These are phyloP conservation scores for Trichoderma sp. DNA, from an alignment of 2,329 filamentous ascomycete genomes.

Conservation along the genomic window DNA sequence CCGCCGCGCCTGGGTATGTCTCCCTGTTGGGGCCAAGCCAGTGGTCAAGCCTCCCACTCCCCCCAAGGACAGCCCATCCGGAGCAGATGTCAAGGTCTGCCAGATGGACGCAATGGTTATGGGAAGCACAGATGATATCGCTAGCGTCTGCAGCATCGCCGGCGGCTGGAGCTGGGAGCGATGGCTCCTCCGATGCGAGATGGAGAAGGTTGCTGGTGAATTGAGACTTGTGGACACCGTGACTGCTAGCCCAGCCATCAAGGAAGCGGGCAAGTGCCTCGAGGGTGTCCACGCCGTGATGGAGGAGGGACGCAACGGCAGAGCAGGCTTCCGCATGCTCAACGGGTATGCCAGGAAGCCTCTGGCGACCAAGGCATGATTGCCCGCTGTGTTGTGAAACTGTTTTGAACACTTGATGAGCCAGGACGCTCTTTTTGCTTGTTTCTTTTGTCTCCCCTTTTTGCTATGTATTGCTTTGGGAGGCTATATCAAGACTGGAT, in stretches of 20 bases:
- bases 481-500: not conserved
- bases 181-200: slow-evolving; percentile 86
- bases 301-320: slow-evolving; percentile 62
- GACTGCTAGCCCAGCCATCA: slow-evolving; percentile 51
- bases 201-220: slow-evolving; percentile 75
- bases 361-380: slow-evolving; percentile 24
- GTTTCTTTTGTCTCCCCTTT: not conserved
- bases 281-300: slow-evolving; percentile 62
- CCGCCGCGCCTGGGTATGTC: slow-evolving; percentile 83
- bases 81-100: slow-evolving; percentile 46
- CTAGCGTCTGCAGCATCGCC: slow-evolving; percentile 76
- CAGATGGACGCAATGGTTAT: slow-evolving; percentile 63
- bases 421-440: slow-evolving; percentile 4
- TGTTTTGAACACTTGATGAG: not conserved
- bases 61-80: slow-evolving; percentile 40
- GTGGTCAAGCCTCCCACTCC: slow-evolving; percentile 35
- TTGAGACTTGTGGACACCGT: slow-evolving; percentile 55
- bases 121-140: slow-evolving; percentile 71
- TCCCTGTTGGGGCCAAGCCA: slow-evolving; percentile 70
- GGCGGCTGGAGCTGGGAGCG: slow-evolving; percentile 94
- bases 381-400: not conserved
- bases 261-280: slow-evolving; percentile 60
- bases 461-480: not conserved
- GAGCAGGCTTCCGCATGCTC: slow-evolving; percentile 62
- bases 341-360: slow-evolving; percentile 67